Evolutionary conservation across 371 early-diverging fungal genomes (phyloP), one percentile per base, ranked within the genome.

Genomic region (Paraphysoderma sedebokerense): DNA sequence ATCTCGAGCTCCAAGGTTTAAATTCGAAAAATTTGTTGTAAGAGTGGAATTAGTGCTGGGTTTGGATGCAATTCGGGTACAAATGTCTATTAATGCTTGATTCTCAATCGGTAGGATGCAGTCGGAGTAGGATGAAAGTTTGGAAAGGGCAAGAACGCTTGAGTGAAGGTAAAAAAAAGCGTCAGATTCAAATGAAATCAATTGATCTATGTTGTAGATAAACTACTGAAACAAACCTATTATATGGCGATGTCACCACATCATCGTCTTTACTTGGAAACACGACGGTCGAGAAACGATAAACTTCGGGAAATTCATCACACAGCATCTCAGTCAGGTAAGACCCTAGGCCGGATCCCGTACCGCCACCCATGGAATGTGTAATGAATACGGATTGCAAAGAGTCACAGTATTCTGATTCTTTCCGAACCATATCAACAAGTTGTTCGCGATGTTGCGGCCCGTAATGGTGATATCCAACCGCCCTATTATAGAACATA

Each of bases 41-140:
- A n/a, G n/a, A 44, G 58, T 6, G 7, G 26, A n/a, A 13, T 38
- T 7, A 4, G 46, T 36, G 1, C 33, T 49, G 19, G 20, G 27
- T 22, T 27, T 23, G 19, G 24, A 19, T 27, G 20, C 11, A 2
- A 65, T 41, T 15, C 54, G 40, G 8, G 57, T 57, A 63, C 62
- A 70, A 51, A 79, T 63, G 55, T 66, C 61, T 56, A 75, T 15
- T 50, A 74, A 45, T 1, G 69, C 64, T 48, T 79, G 67, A 52
- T 82, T 82, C 40, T 81, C 83, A 29, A 81, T 60, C 4, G 80
- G 68, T 39, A 82, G 65, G 1, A 79, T 58, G 54, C 77, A 77
- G 48, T 81, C 76, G 19, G 66, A 62, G 42, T 62, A 49, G 17
- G 74, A 61, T 12, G 68, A 56, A 24, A 71, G 48, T 33, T 56